A percentile compares a stretch with the other conserved stretches of the same genome.
Evolutionary conservation across 2,329 filamentous ascomycete species (phyloP).

Genomic region (Trichophyton simii): DNA sequence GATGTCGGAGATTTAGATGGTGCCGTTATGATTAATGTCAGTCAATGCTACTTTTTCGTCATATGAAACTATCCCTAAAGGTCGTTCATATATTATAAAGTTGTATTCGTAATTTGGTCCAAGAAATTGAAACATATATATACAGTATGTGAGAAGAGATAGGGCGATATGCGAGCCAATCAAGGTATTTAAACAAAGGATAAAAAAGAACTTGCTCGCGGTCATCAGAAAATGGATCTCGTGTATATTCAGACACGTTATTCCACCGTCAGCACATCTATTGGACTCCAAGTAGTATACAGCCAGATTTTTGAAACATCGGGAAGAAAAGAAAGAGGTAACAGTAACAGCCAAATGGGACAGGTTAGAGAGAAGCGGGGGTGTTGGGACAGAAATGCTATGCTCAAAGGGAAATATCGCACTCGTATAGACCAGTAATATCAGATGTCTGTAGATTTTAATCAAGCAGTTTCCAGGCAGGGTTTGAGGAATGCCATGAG

Average conservation of each 20-base stretch:
- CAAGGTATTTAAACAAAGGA: constrained; percentile 2
- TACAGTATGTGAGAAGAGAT: constrained; percentile 12
- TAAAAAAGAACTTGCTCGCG: constrained; percentile 6
- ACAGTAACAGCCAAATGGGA: no score
- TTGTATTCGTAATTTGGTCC: neutral
- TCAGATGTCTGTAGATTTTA: neutral
- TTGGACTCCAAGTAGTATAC: constrained; percentile 13
- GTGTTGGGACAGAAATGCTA: neutral
- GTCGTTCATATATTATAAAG: neutral
- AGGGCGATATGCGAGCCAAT: neutral
- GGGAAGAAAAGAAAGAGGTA: neutral
- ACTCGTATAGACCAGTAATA: neutral
- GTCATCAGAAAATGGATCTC: neutral
- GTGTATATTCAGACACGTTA: neutral
- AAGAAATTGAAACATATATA: neutral
- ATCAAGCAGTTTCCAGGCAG: neutral
- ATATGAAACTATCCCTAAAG: neutral
- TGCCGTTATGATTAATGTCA: neutral
- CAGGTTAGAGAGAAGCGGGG: neutral
- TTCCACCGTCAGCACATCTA: constrained; percentile 1
- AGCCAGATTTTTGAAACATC: constrained; percentile 6
- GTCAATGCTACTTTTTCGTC: neutral
- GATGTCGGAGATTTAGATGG: neutral
- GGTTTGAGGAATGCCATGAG: neutral
- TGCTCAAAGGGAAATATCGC: neutral